A percentile compares a stretch with the other conserved stretches of the same genome.
Conservation (phyloP, 2,329 filamentous ascomycete species). For the Colletotrichum spinosum region DNA sequence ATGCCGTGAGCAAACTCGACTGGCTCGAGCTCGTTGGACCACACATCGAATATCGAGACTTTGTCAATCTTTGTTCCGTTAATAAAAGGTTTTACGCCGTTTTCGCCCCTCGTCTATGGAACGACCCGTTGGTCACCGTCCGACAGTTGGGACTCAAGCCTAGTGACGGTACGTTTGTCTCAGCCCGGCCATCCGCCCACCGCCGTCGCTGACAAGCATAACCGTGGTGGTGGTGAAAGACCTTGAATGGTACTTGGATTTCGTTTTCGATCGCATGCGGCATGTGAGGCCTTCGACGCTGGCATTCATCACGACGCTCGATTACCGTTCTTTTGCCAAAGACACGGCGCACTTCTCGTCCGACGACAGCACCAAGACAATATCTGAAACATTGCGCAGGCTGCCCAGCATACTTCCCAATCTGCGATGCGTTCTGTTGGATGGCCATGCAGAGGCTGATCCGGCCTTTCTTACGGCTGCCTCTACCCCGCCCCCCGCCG, state of each 20-base stretch:
- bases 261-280: constrained; percentile 55
- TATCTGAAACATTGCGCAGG: constrained; percentile 53
- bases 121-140: constrained; percentile 57
- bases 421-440: constrained; percentile 59
- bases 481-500: constrained; percentile 23
- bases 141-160: constrained; percentile 55
- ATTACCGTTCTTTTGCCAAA: constrained; percentile 58
- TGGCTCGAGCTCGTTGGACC: constrained; percentile 63
- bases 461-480: constrained; percentile 49
- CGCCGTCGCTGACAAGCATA: constrained; percentile 10
- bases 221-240: constrained; percentile 49
- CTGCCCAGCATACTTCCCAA: constrained; percentile 55
- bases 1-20: constrained; percentile 59
- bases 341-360: constrained; percentile 55
- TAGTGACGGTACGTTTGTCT: constrained; percentile 55
- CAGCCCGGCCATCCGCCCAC: neutral
- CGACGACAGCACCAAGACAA: constrained; percentile 49
- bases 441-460: constrained; percentile 59
- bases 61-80: constrained; percentile 61
- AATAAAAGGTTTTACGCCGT: constrained; percentile 57
- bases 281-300: constrained; percentile 51
- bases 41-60: constrained; percentile 55
- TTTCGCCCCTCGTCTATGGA: constrained; percentile 66
- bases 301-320: constrained; percentile 58
- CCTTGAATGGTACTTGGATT: constrained; percentile 60